phyloP scores from a whole-genome alignment of 345 rosid species.

The Boechera retrofracta region DNA sequence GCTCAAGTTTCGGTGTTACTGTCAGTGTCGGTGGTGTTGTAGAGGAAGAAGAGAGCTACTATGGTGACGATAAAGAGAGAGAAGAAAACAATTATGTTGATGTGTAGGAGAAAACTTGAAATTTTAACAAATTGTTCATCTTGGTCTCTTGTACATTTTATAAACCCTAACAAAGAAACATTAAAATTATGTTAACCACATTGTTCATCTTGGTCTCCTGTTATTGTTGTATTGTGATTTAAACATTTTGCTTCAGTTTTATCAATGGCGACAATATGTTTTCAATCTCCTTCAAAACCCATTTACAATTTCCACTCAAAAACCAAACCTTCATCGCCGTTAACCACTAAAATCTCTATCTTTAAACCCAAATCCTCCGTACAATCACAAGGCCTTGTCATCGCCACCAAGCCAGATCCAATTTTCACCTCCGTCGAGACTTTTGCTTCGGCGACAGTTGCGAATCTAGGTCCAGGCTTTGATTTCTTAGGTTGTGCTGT shows the following conservation, averaged over 20 bases:
- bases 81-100: too few relatives aligned
- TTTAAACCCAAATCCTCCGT: conserved; percentile 52
- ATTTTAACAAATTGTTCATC: too few relatives aligned
- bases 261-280: conserved; percentile 48
- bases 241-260: not conserved
- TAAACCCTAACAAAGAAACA: too few relatives aligned
- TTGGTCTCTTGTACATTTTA: too few relatives aligned
- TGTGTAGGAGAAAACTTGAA: too few relatives aligned
- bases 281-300: conserved; percentile 51
- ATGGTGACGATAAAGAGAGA: too few relatives aligned
- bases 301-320: conserved; percentile 16
- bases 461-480: conserved; percentile 78
- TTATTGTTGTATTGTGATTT: not conserved
- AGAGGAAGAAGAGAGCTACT: too few relatives aligned
- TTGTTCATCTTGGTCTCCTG: too few relatives aligned
- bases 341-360: conserved; percentile 17
- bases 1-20: too few relatives aligned
- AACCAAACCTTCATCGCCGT: not conserved
- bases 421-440: conserved; percentile 67
- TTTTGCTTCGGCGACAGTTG: conserved; percentile 81
- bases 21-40: too few relatives aligned
- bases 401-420: conserved; percentile 59
- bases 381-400: conserved; percentile 26
- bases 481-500: conserved; percentile 82
- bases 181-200: too few relatives aligned